A percentile compares a stretch with the other conserved stretches of the same genome.
These are phyloP conservation scores for Phlyctochytrium bullatum DNA, from an alignment of 192 early-diverging fungal species.

Conservation along the genomic window DNA sequence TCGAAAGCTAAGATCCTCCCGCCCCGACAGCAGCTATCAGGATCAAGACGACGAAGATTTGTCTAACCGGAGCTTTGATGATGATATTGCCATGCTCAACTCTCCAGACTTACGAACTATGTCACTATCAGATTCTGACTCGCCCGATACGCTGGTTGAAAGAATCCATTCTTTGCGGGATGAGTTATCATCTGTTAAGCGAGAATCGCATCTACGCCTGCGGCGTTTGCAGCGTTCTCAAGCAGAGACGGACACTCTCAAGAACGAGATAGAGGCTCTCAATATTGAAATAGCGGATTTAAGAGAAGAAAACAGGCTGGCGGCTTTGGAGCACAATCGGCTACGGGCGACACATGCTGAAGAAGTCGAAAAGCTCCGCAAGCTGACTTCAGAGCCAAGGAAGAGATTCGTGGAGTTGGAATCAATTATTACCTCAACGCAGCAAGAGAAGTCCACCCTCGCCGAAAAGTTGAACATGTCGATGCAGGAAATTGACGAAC, in stretches of 20 bases:
- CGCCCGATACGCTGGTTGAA: background rate
- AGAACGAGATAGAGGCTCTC: background rate
- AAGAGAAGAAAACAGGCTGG: background rate
- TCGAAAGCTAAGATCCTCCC: no score
- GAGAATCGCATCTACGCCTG: background rate
- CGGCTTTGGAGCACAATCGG: background rate
- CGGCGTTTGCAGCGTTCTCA: background rate
- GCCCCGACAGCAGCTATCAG: no score
- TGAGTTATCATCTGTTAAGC: background rate
- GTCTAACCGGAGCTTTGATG: background rate
- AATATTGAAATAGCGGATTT: background rate
- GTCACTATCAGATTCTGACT: background rate
- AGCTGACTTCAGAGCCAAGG: background rate
- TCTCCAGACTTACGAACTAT: background rate
- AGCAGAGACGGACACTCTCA: background rate
- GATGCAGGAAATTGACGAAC: background rate
- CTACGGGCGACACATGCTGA: slow-evolving; percentile 4
- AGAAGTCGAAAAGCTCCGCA: background rate
- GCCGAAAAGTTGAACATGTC: background rate
- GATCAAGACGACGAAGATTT: background rate
- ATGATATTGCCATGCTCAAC: background rate
- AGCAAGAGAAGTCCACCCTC: background rate
- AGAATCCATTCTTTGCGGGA: background rate
- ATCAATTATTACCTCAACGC: background rate
- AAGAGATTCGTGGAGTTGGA: background rate